Conservation (phyloP, 2,329 filamentous ascomycete species). For the Scedosporium aurantiacum region DNA sequence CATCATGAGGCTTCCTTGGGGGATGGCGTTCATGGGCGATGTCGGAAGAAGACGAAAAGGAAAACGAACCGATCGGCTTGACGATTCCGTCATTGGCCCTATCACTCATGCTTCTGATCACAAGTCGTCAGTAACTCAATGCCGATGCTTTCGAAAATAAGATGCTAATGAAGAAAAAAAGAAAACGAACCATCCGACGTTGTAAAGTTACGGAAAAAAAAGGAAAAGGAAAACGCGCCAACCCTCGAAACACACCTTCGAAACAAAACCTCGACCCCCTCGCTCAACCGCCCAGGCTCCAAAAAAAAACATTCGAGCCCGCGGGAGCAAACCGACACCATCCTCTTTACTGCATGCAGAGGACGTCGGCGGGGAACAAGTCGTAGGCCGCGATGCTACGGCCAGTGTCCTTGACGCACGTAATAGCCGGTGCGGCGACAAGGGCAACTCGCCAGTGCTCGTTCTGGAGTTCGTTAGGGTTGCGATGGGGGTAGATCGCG, state of each 20-base stretch:
- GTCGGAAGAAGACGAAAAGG: not conserved
- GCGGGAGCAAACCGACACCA: not conserved
- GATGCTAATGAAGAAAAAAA: not conserved
- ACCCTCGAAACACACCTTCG: not conserved
- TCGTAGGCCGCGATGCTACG: constrained; percentile 31
- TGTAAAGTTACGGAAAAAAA: not conserved
- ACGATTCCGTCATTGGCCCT: not conserved
- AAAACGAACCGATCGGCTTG: not conserved
- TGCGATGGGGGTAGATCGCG: constrained; percentile 29
- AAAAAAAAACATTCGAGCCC: not conserved
- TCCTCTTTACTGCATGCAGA: constrained; percentile 32
- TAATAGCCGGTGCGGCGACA: constrained; percentile 43
- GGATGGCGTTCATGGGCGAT: not conserved
- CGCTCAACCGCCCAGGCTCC: not conserved
- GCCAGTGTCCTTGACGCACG: constrained; percentile 40
- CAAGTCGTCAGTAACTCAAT: too few species aligned
- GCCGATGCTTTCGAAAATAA: not conserved
- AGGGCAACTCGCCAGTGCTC: constrained; percentile 42
- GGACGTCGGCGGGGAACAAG: constrained; percentile 33
- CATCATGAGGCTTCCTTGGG: too few species aligned
- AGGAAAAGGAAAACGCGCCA: not conserved
- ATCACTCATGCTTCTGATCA: not conserved
- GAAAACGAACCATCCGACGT: not conserved
- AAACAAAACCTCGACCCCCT: not conserved
- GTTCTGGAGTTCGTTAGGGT: constrained; percentile 33